Conservation (phyloP, 2,329 filamentous ascomycete species). For the Diaporthe vexans region DNA sequence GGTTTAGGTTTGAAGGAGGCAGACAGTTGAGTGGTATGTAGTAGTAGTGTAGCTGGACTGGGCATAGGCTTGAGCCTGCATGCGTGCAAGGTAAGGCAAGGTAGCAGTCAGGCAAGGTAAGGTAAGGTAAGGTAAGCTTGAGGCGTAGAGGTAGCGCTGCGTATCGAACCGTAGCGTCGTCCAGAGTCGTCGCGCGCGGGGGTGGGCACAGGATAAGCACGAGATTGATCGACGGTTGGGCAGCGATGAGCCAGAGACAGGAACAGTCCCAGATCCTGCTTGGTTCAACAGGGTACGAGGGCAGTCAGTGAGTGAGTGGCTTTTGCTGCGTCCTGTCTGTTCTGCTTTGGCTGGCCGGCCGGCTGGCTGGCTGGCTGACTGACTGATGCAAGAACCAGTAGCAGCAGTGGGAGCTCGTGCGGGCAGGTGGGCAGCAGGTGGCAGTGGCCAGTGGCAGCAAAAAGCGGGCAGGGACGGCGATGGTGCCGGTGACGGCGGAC, state of each 20-base stretch:
- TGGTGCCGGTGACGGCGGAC: conserved; percentile 25
- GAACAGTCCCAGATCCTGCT: conserved; percentile 32
- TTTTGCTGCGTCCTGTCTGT: not conserved
- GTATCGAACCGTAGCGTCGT: conserved; percentile 34
- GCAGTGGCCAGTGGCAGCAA: conserved; percentile 6
- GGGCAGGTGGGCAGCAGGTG: not conserved
- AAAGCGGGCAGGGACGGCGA: conserved; percentile 13
- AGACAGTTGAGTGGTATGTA: conserved; percentile 27
- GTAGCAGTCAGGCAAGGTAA: conserved; percentile 32
- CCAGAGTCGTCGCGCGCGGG: conserved; percentile 23
- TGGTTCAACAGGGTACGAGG: conserved; percentile 5
- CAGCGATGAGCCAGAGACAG: conserved; percentile 47
- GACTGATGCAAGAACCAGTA: conserved; percentile 11
- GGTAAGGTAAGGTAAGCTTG: conserved; percentile 33
- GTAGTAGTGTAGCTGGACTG: conserved; percentile 30
- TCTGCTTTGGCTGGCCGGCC: not conserved
- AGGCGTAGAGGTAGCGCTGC: conserved; percentile 29
- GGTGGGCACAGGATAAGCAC: conserved; percentile 41
- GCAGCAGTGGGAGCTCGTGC: not conserved
- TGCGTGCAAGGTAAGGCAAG: conserved; percentile 33
- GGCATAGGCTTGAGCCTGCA: conserved; percentile 36
- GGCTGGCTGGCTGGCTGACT: not conserved
- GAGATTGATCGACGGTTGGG: conserved; percentile 55
- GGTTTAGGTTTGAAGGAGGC: conserved; percentile 33
- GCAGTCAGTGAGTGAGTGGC: conserved; percentile 16